phyloP scores from a whole-genome alignment of 1,139 yeast genomes.

The Ogataea hybrid region DNA sequence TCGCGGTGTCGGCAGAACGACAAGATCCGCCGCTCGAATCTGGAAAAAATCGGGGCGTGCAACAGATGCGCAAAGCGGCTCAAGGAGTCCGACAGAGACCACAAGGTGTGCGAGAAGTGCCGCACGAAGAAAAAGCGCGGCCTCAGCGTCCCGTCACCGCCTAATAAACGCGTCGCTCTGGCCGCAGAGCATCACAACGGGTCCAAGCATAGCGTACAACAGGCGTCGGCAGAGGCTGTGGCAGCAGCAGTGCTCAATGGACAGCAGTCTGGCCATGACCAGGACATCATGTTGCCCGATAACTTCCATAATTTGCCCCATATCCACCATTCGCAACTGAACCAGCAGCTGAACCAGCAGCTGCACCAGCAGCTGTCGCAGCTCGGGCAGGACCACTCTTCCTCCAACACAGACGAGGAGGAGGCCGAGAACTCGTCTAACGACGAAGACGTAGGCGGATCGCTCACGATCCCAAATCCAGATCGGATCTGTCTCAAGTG shows the following conservation, averaged over 20 bases:
- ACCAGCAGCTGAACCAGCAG: slow-evolving; percentile 29
- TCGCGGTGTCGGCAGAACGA: too few species aligned
- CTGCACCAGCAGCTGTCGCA: slow-evolving; percentile 20
- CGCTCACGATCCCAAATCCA: slow-evolving; percentile 26
- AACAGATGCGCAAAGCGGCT: too few species aligned
- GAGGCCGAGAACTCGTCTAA: slow-evolving; percentile 10
- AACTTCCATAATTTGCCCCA: slow-evolving; percentile 17
- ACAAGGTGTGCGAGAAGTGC: too few species aligned
- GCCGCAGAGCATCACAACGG: too few species aligned
- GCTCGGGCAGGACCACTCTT: slow-evolving; percentile 10
- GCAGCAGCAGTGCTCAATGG: slow-evolving; percentile 23
- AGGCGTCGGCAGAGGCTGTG: slow-evolving; percentile 20
- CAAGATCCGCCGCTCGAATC: too few species aligned
- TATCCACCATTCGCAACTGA: slow-evolving; percentile 29
- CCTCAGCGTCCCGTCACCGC: too few species aligned
- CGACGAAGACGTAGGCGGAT: slow-evolving; percentile 17
- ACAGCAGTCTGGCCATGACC: slow-evolving; percentile 19
- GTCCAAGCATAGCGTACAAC: too few species aligned
- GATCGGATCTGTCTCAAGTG: slow-evolving; percentile 27
- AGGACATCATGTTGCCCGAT: slow-evolving; percentile 18
- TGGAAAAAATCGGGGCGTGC: too few species aligned
- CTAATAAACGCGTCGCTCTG: too few species aligned
- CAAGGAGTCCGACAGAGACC: too few species aligned
- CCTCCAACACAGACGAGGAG: slow-evolving; percentile 14
- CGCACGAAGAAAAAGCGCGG: too few species aligned